These are phyloP conservation scores for Boletus insuetus DNA, from an alignment of 768 basidiomycete species.

Conservation along the genomic window DNA sequence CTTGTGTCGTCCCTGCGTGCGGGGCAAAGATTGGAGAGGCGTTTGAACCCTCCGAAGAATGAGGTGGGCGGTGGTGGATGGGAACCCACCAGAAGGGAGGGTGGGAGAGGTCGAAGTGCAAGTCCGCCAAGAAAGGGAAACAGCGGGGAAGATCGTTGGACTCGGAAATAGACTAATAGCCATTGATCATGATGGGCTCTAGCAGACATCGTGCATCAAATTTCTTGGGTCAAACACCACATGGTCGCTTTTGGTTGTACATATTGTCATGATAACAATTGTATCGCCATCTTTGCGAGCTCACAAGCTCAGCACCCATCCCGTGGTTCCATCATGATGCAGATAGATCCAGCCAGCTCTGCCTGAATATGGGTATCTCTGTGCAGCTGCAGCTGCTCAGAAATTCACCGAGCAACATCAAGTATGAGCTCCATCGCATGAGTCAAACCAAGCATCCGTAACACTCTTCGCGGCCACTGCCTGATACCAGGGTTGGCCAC, in stretches of 20 bases:
- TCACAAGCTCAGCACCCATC: background rate
- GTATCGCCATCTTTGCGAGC: too few species aligned
- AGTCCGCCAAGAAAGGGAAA: constrained; percentile 63
- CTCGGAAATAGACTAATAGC: constrained; percentile 44
- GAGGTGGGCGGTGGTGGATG: constrained; percentile 75
- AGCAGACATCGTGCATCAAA: background rate
- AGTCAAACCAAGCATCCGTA: constrained; percentile 64
- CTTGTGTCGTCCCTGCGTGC: constrained; percentile 75
- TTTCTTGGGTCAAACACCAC: background rate
- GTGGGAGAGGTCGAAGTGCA: constrained; percentile 67
- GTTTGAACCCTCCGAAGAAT: constrained; percentile 63
- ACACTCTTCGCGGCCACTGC: constrained; percentile 46
- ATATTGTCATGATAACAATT: background rate
- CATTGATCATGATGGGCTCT: background rate
- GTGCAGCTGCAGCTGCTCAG: background rate
- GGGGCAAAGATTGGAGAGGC: constrained; percentile 82
- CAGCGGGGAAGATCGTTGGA: constrained; percentile 77
- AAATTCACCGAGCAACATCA: background rate
- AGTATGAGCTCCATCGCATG: background rate
- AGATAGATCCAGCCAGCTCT: too few species aligned
- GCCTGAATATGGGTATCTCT: background rate
- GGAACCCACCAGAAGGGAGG: constrained; percentile 74
- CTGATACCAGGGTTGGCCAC: constrained; percentile 65
- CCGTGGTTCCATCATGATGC: too few species aligned
- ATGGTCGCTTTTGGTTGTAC: background rate